Percentiles rank a stretch among this genome's conserved stretches.
These are phyloP conservation scores for Sphaerostilbella broomeana DNA, from an alignment of 2,329 filamentous ascomycete species.

Conservation along the genomic window DNA sequence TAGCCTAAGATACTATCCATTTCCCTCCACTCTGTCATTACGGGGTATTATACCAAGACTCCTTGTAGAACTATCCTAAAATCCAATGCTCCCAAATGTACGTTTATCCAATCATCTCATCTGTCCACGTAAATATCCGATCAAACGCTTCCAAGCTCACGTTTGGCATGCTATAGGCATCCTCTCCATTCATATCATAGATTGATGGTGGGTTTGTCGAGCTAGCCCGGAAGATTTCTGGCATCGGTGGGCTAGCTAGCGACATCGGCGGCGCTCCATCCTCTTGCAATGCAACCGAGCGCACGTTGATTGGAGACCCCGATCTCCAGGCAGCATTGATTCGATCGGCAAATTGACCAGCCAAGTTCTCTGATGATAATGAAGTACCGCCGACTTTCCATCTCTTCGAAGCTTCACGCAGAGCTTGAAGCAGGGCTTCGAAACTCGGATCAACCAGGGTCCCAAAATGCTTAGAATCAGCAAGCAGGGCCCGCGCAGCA, in stretches of 20 bases:
- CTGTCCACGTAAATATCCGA: conserved; percentile 13
- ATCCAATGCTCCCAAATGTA: too few species aligned
- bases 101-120: too few species aligned
- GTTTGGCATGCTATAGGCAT: conserved; percentile 4
- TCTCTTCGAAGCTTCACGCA: conserved; percentile 6
- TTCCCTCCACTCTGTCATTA: too few species aligned
- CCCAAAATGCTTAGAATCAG: conserved; percentile 11
- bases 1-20: too few species aligned
- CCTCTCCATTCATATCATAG: conserved; percentile 1
- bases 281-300: conserved; percentile 10
- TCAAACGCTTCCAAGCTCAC: conserved; percentile 9
- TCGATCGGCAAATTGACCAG: conserved; percentile 11
- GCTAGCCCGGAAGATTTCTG: conserved; percentile 11
- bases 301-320: conserved; percentile 12
- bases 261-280: conserved; percentile 8
- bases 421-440: conserved; percentile 6
- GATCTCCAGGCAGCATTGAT: conserved; percentile 9
- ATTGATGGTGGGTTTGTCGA: conserved; percentile 2
- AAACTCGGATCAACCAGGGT: conserved; percentile 7
- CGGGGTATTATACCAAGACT: too few species aligned
- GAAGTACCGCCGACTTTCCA: conserved; percentile 2
- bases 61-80: too few species aligned
- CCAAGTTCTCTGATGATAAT: conserved; percentile 7
- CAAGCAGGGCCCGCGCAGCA: conserved; percentile 12
- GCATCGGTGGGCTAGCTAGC: conserved; percentile 11